Conservation (phyloP, 352 stramenopile genomes). For the Thalassiosira hispida region DNA sequence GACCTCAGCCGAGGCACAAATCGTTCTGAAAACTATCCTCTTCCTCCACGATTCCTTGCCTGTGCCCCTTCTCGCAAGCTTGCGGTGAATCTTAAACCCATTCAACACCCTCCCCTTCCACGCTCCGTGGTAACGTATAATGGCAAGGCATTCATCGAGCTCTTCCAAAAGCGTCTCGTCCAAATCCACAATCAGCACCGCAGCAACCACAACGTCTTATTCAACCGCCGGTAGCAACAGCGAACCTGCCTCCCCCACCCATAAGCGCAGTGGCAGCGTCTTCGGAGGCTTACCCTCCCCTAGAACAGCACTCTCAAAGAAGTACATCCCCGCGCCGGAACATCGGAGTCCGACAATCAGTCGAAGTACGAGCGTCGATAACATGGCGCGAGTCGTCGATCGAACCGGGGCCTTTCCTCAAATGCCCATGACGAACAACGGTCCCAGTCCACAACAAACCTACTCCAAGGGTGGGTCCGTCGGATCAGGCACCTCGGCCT, state of each 20-base stretch:
- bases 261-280: not conserved
- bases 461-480: not conserved
- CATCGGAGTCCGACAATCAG: not conserved
- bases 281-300: not conserved
- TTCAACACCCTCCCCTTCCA: not conserved
- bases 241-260: not conserved
- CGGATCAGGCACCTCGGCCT: too few relatives aligned
- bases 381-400: conserved; percentile 6
- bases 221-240: not conserved
- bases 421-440: conserved; percentile 1
- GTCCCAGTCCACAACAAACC: not conserved
- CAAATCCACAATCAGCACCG: conserved; percentile 24
- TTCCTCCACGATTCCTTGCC: too few relatives aligned
- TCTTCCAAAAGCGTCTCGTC: conserved; percentile 32
- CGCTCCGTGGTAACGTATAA: not conserved
- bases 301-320: not conserved
- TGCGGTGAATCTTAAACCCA: too few relatives aligned
- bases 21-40: too few relatives aligned
- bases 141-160: not conserved
- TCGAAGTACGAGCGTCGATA: not conserved
- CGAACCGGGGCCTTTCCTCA: conserved; percentile 22
- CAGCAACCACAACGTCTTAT: conserved; percentile 8
- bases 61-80: too few relatives aligned
- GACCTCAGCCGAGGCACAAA: too few relatives aligned
- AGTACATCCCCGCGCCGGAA: not conserved